Evolutionary conservation across 2,329 filamentous ascomycete species (phyloP).

Genomic region (Scorias spongiosa): DNA sequence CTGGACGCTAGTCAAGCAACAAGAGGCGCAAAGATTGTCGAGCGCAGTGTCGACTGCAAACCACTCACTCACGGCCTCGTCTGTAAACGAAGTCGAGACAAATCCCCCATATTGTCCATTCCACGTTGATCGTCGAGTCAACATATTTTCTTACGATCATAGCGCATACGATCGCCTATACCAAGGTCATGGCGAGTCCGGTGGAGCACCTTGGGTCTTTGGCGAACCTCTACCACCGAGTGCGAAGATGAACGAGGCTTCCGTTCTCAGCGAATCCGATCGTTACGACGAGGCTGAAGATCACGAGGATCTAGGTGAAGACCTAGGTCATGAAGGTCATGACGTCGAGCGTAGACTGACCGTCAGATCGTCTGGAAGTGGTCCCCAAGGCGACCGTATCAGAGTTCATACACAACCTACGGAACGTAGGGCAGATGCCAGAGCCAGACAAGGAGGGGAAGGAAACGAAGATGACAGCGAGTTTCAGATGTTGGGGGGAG

Average conservation of each 20-base stretch:
- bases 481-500: neutral
- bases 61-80: neutral
- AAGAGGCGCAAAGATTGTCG: neutral
- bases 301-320: neutral
- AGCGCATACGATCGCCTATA: slow-evolving; percentile 6
- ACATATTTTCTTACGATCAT: slow-evolving; percentile 50
- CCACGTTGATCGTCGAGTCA: slow-evolving; percentile 75
- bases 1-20: slow-evolving; percentile 21
- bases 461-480: neutral
- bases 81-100: slow-evolving; percentile 52
- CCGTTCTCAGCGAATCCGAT: slow-evolving; percentile 1
- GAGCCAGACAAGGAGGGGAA: neutral
- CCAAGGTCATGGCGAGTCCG: slow-evolving; percentile 9
- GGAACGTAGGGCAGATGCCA: neutral
- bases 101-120: slow-evolving; percentile 93
- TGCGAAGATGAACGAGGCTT: slow-evolving; percentile 14
- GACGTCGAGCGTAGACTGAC: neutral
- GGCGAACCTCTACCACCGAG: slow-evolving; percentile 14
- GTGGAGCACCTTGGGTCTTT: slow-evolving; percentile 16
- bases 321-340: neutral
- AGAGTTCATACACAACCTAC: neutral
- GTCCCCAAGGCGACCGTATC: neutral
- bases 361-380: neutral
- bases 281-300: slow-evolving; percentile 1
- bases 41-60: neutral